Evolutionary conservation across 352 stramenopile genomes (phyloP), one percentile per base, ranked within the genome.

Genomic region (Elongisporangium anandrum): DNA sequence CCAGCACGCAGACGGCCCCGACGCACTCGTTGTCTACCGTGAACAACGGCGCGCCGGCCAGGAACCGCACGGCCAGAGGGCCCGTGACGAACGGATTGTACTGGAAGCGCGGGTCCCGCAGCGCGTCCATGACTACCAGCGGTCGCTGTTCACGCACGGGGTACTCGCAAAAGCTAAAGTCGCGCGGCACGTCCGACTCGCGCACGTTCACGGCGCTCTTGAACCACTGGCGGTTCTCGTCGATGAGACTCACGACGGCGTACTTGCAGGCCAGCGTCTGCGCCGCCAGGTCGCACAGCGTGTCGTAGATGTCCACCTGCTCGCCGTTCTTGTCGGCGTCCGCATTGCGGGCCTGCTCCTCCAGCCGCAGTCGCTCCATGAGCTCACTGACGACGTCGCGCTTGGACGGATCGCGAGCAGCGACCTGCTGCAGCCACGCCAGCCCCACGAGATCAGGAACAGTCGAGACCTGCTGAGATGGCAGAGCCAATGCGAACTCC

Each of bases 161-260:
- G 58, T 91, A 90, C 55, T 91, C 81, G 57, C 85, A 94, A 60
- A 94, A 94, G 57, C 78, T 91, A 50, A 94, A 92, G 60, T 91
- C 81, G n/a, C 85, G 81, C 22, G 81, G 81, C 64, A 94, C 81
- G 34, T 94, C 80, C 0, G 78, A 79, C 63, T 94, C 81, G 38
- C 79, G 64, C 21, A 94, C 80, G 55, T 90, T 87, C 24, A 92
- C 75, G 20, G 87, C 75, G 57, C 84, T 96, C 72, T 97, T 95
- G 70, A 98, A 98, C 92, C 94, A 98, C 73, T 98, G 92, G 19
- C 94, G 83, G 54, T 97, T 94, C 58, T 97, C 78, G 76, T 98
- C 95, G 21, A 98, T 79, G 17, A 98, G 69, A 57, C 79, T 91
- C 50, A 94, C 85, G 16, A 90, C 82, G 8, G 85, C 85, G 57